Evolutionary conservation across 176 grass and related monocot genomes (phyloP).

Genomic region (Zea luxurians): DNA sequence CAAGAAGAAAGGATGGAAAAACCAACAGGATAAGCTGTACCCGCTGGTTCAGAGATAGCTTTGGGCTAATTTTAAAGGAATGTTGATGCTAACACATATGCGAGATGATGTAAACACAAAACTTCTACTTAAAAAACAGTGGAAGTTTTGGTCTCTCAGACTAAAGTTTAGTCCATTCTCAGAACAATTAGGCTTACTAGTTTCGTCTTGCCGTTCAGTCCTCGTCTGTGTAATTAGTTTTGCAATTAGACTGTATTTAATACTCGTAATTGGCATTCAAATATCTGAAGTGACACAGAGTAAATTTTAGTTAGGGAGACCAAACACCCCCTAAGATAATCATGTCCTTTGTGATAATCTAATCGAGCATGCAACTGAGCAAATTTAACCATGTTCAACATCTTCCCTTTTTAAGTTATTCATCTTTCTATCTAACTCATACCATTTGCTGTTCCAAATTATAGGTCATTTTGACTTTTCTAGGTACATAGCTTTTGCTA

Average conservation of each 20-base stretch:
- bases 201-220: too few relatives aligned
- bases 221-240: too few relatives aligned
- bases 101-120: constrained; percentile 11
- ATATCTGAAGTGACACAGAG: too few relatives aligned
- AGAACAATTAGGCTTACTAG: too few relatives aligned
- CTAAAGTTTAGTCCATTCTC: too few relatives aligned
- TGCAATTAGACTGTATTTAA: too few relatives aligned
- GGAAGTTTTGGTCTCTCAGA: not conserved
- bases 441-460: too few relatives aligned
- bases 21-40: not conserved
- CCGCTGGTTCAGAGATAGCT: not conserved
- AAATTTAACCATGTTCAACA: constrained; percentile 25
- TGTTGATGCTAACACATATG: not conserved
- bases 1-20: not conserved
- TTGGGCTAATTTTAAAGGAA: not conserved
- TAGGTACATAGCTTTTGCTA: too few relatives aligned
- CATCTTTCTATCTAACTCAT: not conserved
- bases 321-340: not conserved
- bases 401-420: constrained; percentile 25
- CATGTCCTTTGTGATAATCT: constrained; percentile 27
- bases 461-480: too few relatives aligned
- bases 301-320: too few relatives aligned
- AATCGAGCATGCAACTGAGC: constrained; percentile 11
- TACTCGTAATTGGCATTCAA: too few relatives aligned
- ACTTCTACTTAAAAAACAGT: not conserved